phyloP scores from a whole-genome alignment of 2,329 filamentous ascomycete species.

The Ophioceras dolichostomum region DNA sequence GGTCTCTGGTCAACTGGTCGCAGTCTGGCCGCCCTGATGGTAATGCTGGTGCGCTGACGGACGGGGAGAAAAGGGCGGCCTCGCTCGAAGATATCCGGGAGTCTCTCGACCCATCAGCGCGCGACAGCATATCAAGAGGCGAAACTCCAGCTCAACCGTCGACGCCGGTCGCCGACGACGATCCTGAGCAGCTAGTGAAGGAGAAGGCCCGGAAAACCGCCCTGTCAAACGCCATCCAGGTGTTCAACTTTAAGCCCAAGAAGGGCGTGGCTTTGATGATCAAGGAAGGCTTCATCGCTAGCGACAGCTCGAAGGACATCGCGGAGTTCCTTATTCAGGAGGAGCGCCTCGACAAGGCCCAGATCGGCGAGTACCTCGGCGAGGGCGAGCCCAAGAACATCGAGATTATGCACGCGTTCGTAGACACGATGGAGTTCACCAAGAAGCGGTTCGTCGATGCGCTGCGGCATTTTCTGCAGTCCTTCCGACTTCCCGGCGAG shows the following conservation, averaged over 20 bases:
- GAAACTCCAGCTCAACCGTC: constrained; percentile 48
- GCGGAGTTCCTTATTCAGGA: constrained; percentile 71
- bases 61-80: constrained; percentile 37
- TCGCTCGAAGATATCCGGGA: constrained; percentile 48
- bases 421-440: constrained; percentile 87
- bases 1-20: constrained; percentile 90
- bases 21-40: constrained; percentile 51
- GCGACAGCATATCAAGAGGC: constrained; percentile 48
- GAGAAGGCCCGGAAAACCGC: constrained; percentile 92
- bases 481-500: constrained; percentile 89
- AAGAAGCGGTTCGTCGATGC: constrained; percentile 90
- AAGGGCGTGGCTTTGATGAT: constrained; percentile 76
- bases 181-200: constrained; percentile 87
- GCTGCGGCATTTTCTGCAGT: constrained; percentile 80
- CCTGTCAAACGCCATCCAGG: constrained; percentile 72
- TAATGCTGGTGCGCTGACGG: constrained; percentile 28
- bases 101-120: constrained; percentile 59
- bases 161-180: constrained; percentile 68
- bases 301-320: constrained; percentile 67
- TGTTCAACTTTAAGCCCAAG: constrained; percentile 98
- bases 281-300: constrained; percentile 76
- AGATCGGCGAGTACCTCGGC: constrained; percentile 87
- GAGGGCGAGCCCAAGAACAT: constrained; percentile 91
- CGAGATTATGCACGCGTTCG: constrained; percentile 96
- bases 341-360: constrained; percentile 78